phyloP scores from a whole-genome alignment of 352 stramenopile genomes.

The Phytophthora colocasiae region DNA sequence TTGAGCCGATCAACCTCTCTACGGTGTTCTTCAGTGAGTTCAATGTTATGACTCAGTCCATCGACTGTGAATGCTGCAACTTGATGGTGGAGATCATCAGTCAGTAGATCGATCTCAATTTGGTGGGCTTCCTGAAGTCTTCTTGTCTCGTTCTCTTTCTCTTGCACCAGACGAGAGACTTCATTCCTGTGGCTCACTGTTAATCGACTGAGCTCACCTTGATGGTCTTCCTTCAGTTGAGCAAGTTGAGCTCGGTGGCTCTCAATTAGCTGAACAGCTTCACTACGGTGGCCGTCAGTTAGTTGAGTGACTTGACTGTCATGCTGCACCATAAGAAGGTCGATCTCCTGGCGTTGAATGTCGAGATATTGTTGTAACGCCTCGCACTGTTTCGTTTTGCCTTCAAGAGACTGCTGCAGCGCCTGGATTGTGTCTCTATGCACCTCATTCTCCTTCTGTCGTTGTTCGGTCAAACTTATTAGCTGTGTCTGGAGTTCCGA shows the following conservation, averaged over 20 bases:
- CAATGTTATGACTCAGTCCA: no score
- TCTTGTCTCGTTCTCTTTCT: no score
- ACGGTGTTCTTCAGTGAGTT: conserved; percentile 10
- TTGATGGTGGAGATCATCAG: conserved; percentile 3
- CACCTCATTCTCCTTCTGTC: conserved; percentile 21
- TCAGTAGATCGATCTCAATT: neutral
- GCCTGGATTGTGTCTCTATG: conserved; percentile 4
- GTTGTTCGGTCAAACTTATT: conserved; percentile 9
- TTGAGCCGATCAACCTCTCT: neutral
- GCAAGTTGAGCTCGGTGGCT: conserved; percentile 20
- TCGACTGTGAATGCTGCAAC: no score
- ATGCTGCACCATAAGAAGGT: conserved; percentile 29
- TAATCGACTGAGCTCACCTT: conserved; percentile 10
- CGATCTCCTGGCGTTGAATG: conserved; percentile 29
- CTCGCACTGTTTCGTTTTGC: conserved; percentile 18
- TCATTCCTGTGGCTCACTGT: conserved; percentile 13
- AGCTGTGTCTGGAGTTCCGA: conserved; percentile 22
- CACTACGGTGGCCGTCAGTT: conserved; percentile 12
- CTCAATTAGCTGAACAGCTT: conserved; percentile 29
- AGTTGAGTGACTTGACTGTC: conserved; percentile 26
- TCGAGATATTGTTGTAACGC: conserved; percentile 21
- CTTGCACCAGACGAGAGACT: conserved; percentile 5
- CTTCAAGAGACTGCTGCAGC: conserved; percentile 23
- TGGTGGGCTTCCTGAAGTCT: neutral
- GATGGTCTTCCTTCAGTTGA: conserved; percentile 22